These are phyloP conservation scores for Fraxinus baroniana DNA, from an alignment of 305 asterid species.

Conservation along the genomic window DNA sequence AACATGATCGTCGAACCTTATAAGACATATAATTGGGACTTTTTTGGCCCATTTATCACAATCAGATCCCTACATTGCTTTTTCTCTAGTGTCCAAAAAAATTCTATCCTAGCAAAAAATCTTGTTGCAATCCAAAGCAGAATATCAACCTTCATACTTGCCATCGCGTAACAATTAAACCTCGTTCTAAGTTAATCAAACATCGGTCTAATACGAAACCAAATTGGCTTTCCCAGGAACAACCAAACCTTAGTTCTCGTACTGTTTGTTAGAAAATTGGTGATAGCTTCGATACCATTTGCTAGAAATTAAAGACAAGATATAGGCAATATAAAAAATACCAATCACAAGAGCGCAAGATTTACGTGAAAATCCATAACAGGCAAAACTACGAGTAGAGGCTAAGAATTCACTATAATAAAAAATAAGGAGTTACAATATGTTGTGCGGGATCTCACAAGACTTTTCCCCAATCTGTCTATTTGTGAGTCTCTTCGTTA, in stretches of 20 bases:
- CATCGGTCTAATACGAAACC: neutral
- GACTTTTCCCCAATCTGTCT: neutral
- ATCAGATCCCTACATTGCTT: neutral
- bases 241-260: neutral
- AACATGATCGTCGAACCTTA: neutral
- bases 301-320: neutral
- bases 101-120: too few relatives aligned
- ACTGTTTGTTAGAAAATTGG: too few relatives aligned
- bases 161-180: neutral
- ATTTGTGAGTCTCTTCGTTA: neutral
- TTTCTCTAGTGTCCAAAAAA: too few relatives aligned
- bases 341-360: neutral
- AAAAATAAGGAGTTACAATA: too few relatives aligned
- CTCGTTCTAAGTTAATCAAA: neutral
- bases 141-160: neutral
- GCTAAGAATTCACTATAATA: too few relatives aligned
- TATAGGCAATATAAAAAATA: neutral
- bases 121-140: neutral
- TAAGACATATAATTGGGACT: neutral
- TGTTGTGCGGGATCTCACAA: neutral
- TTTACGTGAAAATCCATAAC: too few relatives aligned
- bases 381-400: too few relatives aligned
- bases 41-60: neutral
- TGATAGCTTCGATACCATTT: neutral
- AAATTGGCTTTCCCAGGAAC: neutral